Conservation (phyloP, 495 filamentous ascomycete genomes). For the Aspergillus bridgeri region DNA sequence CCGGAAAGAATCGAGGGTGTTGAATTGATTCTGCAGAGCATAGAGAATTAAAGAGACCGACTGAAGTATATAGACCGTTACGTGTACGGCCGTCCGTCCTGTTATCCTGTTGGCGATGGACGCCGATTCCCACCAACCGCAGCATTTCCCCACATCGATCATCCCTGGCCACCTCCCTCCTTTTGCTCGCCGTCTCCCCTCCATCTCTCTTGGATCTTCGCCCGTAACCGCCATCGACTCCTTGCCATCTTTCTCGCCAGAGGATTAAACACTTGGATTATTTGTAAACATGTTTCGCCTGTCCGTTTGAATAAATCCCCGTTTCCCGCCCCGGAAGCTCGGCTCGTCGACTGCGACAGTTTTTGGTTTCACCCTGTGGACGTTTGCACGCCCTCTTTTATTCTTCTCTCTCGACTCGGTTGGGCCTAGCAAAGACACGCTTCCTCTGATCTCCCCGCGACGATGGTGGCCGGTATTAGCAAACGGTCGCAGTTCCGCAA, state of each 20-base stretch:
- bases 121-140: background rate
- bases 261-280: background rate
- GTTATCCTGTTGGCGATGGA: background rate
- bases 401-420: background rate
- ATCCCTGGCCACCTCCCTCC: constrained; percentile 5
- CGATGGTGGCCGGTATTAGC: constrained; percentile 59
- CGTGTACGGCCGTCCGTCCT: background rate
- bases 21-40: no score
- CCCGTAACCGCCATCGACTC: background rate
- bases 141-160: background rate
- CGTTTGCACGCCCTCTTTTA: background rate
- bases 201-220: constrained; percentile 1
- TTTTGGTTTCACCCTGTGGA: constrained; percentile 3
- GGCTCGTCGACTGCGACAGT: constrained; percentile 7
- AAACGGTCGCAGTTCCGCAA: constrained; percentile 98
- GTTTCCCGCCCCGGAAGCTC: constrained; percentile 15
- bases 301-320: constrained; percentile 9
- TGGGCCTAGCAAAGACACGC: constrained; percentile 1
- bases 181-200: constrained; percentile 2
- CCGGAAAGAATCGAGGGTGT: background rate
- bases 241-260: background rate
- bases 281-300: constrained; percentile 20
- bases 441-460: constrained; percentile 23
- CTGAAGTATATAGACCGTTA: no score
- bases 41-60: no score